Percentiles rank a stretch among this genome's conserved stretches.
These are phyloP conservation scores for Zygotorulaspora danielsina DNA, from an alignment of 805 yeast genomes.

Conservation along the genomic window DNA sequence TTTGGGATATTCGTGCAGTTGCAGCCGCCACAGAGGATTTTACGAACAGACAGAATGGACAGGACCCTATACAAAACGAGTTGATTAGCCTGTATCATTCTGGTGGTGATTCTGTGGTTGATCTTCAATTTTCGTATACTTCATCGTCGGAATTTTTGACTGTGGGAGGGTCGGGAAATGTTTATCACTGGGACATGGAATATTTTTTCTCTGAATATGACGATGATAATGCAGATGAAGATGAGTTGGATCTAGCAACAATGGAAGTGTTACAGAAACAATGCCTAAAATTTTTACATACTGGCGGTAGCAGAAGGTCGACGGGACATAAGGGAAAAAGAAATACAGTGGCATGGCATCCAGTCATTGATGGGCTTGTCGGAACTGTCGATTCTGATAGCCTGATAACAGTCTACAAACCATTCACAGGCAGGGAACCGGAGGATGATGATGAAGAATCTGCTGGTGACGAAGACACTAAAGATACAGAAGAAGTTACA, in stretches of 20 bases:
- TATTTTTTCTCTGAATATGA: slow-evolving; percentile 41
- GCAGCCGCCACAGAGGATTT: slow-evolving; percentile 26
- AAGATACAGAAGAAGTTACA: not conserved
- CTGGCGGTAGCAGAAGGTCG: slow-evolving; percentile 32
- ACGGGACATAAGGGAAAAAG: slow-evolving; percentile 19
- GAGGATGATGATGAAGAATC: slow-evolving; percentile 14
- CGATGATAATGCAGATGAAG: slow-evolving; percentile 42
- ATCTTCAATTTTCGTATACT: slow-evolving; percentile 30
- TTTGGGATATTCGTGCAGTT: slow-evolving; percentile 36
- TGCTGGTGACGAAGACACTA: slow-evolving; percentile 17
- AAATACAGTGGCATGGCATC: slow-evolving; percentile 31
- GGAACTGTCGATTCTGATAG: slow-evolving; percentile 31
- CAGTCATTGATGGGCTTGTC: slow-evolving; percentile 27
- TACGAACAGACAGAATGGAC: slow-evolving; percentile 28
- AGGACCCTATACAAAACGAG: slow-evolving; percentile 30
- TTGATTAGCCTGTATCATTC: slow-evolving; percentile 29
- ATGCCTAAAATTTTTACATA: slow-evolving; percentile 30
- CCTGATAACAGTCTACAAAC: slow-evolving; percentile 28
- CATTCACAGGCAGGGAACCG: slow-evolving; percentile 25
- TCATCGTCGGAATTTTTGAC: slow-evolving; percentile 32
- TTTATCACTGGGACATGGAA: slow-evolving; percentile 38
- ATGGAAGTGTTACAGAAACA: slow-evolving; percentile 29
- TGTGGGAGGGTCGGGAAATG: slow-evolving; percentile 34
- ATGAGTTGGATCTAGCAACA: slow-evolving; percentile 44
- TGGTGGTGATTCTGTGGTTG: slow-evolving; percentile 34